phyloP scores from a whole-genome alignment of 1,284 basidiomycete species.

The Trametes sp. region DNA sequence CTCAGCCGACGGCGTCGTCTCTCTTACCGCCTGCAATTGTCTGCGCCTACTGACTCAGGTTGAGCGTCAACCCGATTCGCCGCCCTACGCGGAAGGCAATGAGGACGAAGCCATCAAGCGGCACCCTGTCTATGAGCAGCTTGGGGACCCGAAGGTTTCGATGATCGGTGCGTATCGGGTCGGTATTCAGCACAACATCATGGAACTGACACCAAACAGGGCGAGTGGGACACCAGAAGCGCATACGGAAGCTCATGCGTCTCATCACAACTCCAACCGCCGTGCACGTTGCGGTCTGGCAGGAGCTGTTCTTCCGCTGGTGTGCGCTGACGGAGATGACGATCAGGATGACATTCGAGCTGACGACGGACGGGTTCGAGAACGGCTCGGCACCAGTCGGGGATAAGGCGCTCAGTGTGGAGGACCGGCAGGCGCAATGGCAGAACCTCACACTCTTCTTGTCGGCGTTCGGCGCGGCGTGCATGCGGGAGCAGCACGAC shows the following conservation, averaged over 20 bases:
- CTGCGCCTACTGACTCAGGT: slow-evolving; percentile 71
- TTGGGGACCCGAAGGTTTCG: slow-evolving; percentile 75
- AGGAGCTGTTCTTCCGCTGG: slow-evolving; percentile 74
- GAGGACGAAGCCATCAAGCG: slow-evolving; percentile 72
- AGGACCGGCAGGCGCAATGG: slow-evolving; percentile 86
- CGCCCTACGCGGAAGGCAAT: slow-evolving; percentile 53
- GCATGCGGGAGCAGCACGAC: slow-evolving; percentile 61
- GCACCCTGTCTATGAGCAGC: slow-evolving; percentile 76
- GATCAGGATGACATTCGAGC: slow-evolving; percentile 37
- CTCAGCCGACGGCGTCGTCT: slow-evolving; percentile 70
- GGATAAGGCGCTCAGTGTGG: slow-evolving; percentile 45
- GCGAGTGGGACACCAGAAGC: slow-evolving; percentile 82
- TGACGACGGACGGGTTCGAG: slow-evolving; percentile 36
- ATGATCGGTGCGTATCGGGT: slow-evolving; percentile 63
- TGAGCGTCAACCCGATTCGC: slow-evolving; percentile 65
- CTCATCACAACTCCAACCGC: slow-evolving; percentile 68
- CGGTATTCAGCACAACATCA: neutral
- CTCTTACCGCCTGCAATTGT: slow-evolving; percentile 70
- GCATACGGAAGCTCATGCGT: slow-evolving; percentile 76
- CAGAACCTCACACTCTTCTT: slow-evolving; percentile 87
- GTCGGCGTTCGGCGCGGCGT: slow-evolving; percentile 77
- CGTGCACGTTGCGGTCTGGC: slow-evolving; percentile 80
- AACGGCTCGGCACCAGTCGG: slow-evolving; percentile 35
- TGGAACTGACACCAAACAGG: slow-evolving; percentile 44
- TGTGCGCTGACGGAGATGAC: slow-evolving; percentile 45